These are phyloP conservation scores for Capsicum baccatum DNA, from an alignment of 257 asterid genomes.

Conservation along the genomic window DNA sequence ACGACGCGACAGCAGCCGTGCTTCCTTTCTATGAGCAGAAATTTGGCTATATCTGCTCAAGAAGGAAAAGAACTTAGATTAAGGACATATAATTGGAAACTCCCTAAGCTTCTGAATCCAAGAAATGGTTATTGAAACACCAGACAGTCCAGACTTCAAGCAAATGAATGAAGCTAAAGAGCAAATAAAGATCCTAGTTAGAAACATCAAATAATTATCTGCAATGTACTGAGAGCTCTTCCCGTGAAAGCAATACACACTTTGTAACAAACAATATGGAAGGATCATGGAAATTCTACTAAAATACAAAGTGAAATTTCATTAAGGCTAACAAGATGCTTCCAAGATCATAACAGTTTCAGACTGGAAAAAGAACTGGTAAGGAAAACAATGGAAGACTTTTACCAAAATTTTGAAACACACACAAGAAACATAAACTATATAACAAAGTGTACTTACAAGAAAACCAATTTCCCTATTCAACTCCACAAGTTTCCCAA, in stretches of 20 bases:
- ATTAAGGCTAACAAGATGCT: neutral
- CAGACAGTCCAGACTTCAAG: neutral
- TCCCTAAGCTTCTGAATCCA: too few species aligned
- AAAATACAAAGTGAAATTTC: constrained; percentile 6
- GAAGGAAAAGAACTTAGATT: neutral
- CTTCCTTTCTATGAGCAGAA: neutral
- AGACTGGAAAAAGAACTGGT: neutral
- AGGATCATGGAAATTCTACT: constrained; percentile 22
- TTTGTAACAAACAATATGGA: constrained; percentile 18
- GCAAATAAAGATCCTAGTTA: constrained; percentile 4
- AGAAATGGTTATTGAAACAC: neutral
- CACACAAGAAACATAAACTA: constrained; percentile 37
- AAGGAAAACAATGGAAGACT: constrained; percentile 24
- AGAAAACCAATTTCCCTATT: constrained; percentile 33
- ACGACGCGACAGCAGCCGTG: neutral
- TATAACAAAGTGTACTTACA: constrained; percentile 47
- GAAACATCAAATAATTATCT: neutral
- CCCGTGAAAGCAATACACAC: neutral
- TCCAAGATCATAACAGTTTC: neutral
- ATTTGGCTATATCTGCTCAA: constrained; percentile 19
- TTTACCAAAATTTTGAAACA: constrained; percentile 45
- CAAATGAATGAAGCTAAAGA: constrained; percentile 5
- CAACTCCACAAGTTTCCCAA: constrained; percentile 37
- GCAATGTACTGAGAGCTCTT: constrained; percentile 11
- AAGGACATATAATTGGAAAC: neutral